A percentile compares a stretch with the other conserved stretches of the same genome.
Conservation (phyloP, 495 filamentous ascomycete species). For the Apiosordaria backusii region DNA sequence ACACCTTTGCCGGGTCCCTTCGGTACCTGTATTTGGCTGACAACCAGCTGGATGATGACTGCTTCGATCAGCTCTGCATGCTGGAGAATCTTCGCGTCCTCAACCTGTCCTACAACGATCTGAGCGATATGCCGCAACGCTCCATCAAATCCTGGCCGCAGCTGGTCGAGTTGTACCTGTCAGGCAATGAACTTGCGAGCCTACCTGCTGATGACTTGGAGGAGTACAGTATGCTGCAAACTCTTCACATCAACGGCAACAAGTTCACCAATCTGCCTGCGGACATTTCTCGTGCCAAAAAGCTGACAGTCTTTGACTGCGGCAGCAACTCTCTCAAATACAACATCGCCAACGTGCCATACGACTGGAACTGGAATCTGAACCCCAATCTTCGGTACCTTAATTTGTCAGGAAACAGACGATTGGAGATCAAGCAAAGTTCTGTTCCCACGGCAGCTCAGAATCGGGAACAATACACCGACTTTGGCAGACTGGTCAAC, state of each 20-base stretch:
- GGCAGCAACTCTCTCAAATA: slow-evolving; percentile 97
- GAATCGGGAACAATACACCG: slow-evolving; percentile 74
- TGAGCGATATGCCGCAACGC: slow-evolving; percentile 86
- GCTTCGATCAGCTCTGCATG: slow-evolving; percentile 82
- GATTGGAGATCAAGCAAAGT: slow-evolving; percentile 90
- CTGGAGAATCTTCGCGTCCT: slow-evolving; percentile 82
- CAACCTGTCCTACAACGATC: slow-evolving; percentile 91
- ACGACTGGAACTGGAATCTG: slow-evolving; percentile 99
- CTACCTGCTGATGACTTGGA: slow-evolving; percentile 94
- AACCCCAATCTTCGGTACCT: slow-evolving; percentile 92
- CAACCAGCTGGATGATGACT: slow-evolving; percentile 88
- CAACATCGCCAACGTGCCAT: slow-evolving; percentile 98
- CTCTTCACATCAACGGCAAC: slow-evolving; percentile 93
- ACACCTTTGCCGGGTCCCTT: slow-evolving; percentile 82
- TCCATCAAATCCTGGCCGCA: slow-evolving; percentile 83
- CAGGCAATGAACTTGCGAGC: slow-evolving; percentile 88
- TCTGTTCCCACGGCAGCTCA: slow-evolving; percentile 44
- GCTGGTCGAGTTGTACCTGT: slow-evolving; percentile 88
- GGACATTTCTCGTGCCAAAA: slow-evolving; percentile 89
- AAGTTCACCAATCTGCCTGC: slow-evolving; percentile 96
- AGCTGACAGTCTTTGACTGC: slow-evolving; percentile 79
- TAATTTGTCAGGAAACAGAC: slow-evolving; percentile 95
- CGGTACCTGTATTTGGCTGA: slow-evolving; percentile 85
- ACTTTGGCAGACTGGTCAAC: slow-evolving; percentile 83
- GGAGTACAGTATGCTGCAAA: slow-evolving; percentile 76